phyloP scores from a whole-genome alignment of 2,329 filamentous ascomycete species.

The Cadophora sp. region DNA sequence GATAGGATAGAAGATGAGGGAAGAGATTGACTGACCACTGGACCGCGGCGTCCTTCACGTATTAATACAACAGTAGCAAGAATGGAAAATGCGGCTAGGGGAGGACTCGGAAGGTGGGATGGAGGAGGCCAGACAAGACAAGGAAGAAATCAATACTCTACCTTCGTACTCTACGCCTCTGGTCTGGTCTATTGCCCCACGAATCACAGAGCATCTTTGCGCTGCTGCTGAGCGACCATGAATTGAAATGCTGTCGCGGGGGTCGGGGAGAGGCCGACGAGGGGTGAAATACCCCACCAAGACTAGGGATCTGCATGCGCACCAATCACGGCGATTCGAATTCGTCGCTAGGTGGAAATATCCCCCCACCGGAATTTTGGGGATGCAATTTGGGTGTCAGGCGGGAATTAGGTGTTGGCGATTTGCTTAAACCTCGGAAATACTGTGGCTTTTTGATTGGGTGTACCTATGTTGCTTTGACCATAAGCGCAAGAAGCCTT shows the following conservation, averaged over 20 bases:
- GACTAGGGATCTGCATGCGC: neutral
- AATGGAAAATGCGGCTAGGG: neutral
- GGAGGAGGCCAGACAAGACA: neutral
- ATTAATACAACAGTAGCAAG: conserved; percentile 3
- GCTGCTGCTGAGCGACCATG: neutral
- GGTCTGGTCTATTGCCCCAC: conserved; percentile 17
- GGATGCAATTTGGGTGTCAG: neutral
- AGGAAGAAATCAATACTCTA: neutral
- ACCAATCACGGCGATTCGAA: neutral
- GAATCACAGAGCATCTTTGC: conserved; percentile 5
- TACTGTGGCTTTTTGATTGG: neutral
- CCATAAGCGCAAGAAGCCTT: conserved; percentile 3
- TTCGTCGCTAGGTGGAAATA: neutral
- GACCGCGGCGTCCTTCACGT: conserved; percentile 7
- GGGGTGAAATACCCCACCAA: conserved; percentile 4
- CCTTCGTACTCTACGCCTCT: no score
- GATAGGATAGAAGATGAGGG: neutral
- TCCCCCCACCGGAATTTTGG: neutral
- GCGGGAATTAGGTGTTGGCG: neutral
- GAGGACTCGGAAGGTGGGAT: conserved; percentile 5
- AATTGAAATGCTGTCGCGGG: neutral
- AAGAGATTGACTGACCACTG: conserved; percentile 7
- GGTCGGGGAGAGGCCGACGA: conserved; percentile 10
- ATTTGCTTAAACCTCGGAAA: neutral
- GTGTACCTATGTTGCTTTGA: neutral